Evolutionary conservation across 108 stramenopile species (phyloP), one percentile per base, ranked within the genome.

Genomic region (Skeletonema marinoi): DNA sequence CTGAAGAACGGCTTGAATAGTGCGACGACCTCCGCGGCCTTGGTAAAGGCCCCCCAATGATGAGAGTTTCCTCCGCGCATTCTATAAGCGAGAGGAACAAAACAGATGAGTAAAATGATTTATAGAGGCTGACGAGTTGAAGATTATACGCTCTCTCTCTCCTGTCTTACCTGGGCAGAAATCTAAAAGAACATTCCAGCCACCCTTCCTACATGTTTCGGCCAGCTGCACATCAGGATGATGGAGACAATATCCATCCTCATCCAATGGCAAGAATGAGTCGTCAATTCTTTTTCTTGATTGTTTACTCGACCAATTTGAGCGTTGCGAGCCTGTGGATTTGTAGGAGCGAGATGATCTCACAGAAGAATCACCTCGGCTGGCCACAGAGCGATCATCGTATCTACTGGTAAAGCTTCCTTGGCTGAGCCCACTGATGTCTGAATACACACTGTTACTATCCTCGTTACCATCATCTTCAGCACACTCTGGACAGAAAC

Each of bases 401-500:
- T 51, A 60, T 60, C 67, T 21, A 60, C 66, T 32, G 60, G 60
- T 16, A 76, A 59, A 32, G 61, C 42, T 25, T 35, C 38, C 35
- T 76, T 48, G 32, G 62, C 68, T n/a, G 67, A 68, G 25, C 56
- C 75, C 75, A 68, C 32, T 48, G 67, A 68, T 6, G 68, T 42
- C 31, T 76, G 75, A 56, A 56, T 29, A 3, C 9, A 56, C 54
- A 29, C 54, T 56, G 54, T n/a, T n/a, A n/a, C n/a, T n/a, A n/a
- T n/a, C n/a, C n/a, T n/a, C n/a, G n/a, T n/a, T 6, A 13, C 16
- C 44, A 42, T 73, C 21, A 50, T 72, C 65, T 48, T 71, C 32
- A 63, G 66, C 60, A 54, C 81, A 82, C 65, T 82, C 71, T 21
- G 60, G 17, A 41, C 81, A 82, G 13, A 72, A 75, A 29, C 63